phyloP scores from a whole-genome alignment of 352 stramenopile genomes.

The Phytophthora pinifolia region DNA sequence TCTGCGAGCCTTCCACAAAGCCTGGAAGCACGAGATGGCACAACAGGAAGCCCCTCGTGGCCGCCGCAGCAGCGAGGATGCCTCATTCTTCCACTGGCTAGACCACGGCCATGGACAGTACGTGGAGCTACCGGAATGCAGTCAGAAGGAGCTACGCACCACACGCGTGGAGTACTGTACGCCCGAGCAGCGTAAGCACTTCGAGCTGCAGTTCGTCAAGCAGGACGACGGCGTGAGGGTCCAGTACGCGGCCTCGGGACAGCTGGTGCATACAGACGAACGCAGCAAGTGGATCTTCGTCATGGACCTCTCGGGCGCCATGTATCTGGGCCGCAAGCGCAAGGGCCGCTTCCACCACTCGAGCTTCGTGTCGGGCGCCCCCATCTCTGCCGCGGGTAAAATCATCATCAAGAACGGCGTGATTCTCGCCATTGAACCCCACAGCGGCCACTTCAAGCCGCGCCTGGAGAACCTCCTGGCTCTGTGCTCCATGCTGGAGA shows the following conservation, averaged over 20 bases:
- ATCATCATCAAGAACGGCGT: slow-evolving; percentile 58
- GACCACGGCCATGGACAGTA: slow-evolving; percentile 50
- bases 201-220: slow-evolving; percentile 44
- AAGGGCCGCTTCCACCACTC: slow-evolving; percentile 80
- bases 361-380: slow-evolving; percentile 67
- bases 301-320: slow-evolving; percentile 35
- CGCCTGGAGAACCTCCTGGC: slow-evolving; percentile 46
- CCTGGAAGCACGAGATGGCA: slow-evolving; percentile 55
- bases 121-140: slow-evolving; percentile 59
- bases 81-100: slow-evolving; percentile 75
- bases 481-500: slow-evolving; percentile 42
- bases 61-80: slow-evolving; percentile 10
- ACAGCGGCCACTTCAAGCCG: slow-evolving; percentile 79
- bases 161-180: slow-evolving; percentile 62
- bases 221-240: slow-evolving; percentile 13
- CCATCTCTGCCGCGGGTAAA: slow-evolving; percentile 67
- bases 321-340: slow-evolving; percentile 72
- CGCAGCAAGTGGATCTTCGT: slow-evolving; percentile 83
- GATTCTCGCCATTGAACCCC: slow-evolving; percentile 65
- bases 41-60: background rate
- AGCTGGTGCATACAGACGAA: slow-evolving; percentile 55
- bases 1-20: slow-evolving; percentile 63
- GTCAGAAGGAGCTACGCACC: slow-evolving; percentile 38
- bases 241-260: slow-evolving; percentile 36
- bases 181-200: slow-evolving; percentile 36